Percentiles rank a stretch among this genome's conserved stretches.
Evolutionary conservation across 228 moss, liverwort and hornwort species (phyloP).

Genomic region (Sphagnum fallax): DNA sequence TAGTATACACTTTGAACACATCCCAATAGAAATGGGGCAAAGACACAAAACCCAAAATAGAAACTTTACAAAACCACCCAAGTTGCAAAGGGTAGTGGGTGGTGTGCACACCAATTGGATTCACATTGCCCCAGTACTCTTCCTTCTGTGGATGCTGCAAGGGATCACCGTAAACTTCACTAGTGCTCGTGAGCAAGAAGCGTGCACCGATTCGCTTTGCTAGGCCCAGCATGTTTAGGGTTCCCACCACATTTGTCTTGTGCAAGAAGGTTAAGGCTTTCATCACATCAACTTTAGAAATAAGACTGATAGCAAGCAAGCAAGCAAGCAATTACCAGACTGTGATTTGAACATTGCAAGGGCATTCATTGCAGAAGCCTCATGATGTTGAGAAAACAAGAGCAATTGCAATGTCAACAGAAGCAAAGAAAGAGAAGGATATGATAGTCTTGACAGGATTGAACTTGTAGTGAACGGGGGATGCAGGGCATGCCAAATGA

Average conservation of each 20-base stretch:
- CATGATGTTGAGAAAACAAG: too few relatives aligned
- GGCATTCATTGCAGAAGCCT: too few relatives aligned
- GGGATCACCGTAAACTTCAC: constrained; percentile 87
- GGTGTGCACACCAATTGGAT: constrained; percentile 56
- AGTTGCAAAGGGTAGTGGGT: too few relatives aligned
- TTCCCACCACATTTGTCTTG: constrained; percentile 92
- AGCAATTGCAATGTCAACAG: too few relatives aligned
- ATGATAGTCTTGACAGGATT: constrained; percentile 95
- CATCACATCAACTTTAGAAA: too few relatives aligned
- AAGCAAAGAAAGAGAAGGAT: constrained; percentile 35
- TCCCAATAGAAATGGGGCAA: too few relatives aligned
- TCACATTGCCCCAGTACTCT: constrained; percentile 89
- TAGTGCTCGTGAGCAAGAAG: constrained; percentile 78
- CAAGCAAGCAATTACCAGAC: too few relatives aligned
- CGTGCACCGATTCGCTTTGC: constrained; percentile 81
- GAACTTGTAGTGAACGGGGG: constrained; percentile 88
- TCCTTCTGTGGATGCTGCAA: constrained; percentile 89
- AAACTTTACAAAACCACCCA: too few relatives aligned
- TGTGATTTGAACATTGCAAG: too few relatives aligned
- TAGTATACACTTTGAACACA: not conserved
- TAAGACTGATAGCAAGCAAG: too few relatives aligned
- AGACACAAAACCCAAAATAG: too few relatives aligned
- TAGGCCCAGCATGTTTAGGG: constrained; percentile 81
- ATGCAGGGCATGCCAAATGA: constrained; percentile 81
- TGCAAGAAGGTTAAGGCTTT: constrained; percentile 23